Evolutionary conservation across 345 rosid species (phyloP).

Genomic region (Eutrema heterophyllum): DNA sequence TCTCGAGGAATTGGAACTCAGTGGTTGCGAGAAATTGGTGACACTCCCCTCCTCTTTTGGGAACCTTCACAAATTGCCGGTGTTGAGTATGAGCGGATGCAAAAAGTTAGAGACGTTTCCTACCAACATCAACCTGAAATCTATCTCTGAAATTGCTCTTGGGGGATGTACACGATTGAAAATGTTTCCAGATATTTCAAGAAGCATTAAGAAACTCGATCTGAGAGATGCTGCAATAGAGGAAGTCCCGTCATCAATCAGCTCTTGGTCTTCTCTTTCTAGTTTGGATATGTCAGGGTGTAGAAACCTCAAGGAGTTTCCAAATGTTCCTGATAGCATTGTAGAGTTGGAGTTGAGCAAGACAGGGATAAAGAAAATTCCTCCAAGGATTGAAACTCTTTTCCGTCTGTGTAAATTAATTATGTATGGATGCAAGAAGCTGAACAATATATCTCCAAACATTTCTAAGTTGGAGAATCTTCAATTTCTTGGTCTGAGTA

Average conservation of each 20-base stretch:
- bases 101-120: background rate
- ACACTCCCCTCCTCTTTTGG: background rate
- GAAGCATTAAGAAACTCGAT: background rate
- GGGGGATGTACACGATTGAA: conserved; percentile 7
- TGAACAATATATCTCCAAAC: background rate
- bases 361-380: background rate
- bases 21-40: conserved; percentile 2
- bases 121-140: background rate
- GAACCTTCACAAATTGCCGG: conserved; percentile 1
- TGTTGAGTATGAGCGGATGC: background rate
- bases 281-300: background rate
- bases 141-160: background rate
- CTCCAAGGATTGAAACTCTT: background rate
- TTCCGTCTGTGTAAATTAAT: background rate
- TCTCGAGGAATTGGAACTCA: conserved; percentile 8
- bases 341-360: background rate
- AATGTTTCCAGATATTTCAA: conserved; percentile 15
- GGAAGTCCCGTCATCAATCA: conserved; percentile 14
- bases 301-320: conserved; percentile 5
- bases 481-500: background rate
- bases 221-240: background rate
- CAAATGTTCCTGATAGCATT: conserved; percentile 9
- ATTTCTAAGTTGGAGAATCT: conserved; percentile 5
- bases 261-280: background rate
- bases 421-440: background rate